Percentiles rank a stretch among this genome's conserved stretches.
Evolutionary conservation across 345 rosid species (phyloP).

Genomic region (Camelina laxa): DNA sequence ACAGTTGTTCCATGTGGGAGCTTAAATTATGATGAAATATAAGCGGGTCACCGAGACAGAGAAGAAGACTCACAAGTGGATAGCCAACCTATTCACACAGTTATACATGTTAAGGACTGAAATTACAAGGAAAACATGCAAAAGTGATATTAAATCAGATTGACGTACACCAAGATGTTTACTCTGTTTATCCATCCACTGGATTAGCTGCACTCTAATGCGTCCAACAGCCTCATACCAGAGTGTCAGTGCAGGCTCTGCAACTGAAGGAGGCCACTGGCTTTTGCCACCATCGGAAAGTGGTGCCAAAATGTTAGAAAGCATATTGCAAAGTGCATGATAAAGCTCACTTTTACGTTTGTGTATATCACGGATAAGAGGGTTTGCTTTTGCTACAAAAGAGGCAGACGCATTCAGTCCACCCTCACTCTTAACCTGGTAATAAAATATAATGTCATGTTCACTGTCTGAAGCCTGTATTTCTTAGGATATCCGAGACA

Average conservation of each 20-base stretch:
- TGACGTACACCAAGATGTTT: conserved; percentile 88
- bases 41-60: conserved; percentile 97
- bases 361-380: conserved; percentile 87
- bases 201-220: conserved; percentile 77
- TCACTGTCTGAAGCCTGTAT: conserved; percentile 24
- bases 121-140: conserved; percentile 19
- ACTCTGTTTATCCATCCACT: conserved; percentile 99
- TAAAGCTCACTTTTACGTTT: conserved; percentile 95
- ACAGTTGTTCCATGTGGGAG: conserved; percentile 96
- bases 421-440: conserved; percentile 94
- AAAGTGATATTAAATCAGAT: conserved; percentile 19
- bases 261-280: conserved; percentile 98
- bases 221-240: conserved; percentile 99
- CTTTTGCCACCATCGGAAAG: conserved; percentile 93
- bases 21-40: conserved; percentile 82
- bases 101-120: conserved; percentile 33
- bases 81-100: conserved; percentile 78
- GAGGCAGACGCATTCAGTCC: conserved; percentile 98
- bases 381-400: conserved; percentile 97
- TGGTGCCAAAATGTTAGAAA: conserved; percentile 91
- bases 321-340: conserved; percentile 98
- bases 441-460: conserved; percentile 43
- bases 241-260: conserved; percentile 84
- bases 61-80: conserved; percentile 97
- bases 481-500: conserved; percentile 43